phyloP scores from a whole-genome alignment of 306 rosid genomes.

The Lathyrus oleraceus region DNA sequence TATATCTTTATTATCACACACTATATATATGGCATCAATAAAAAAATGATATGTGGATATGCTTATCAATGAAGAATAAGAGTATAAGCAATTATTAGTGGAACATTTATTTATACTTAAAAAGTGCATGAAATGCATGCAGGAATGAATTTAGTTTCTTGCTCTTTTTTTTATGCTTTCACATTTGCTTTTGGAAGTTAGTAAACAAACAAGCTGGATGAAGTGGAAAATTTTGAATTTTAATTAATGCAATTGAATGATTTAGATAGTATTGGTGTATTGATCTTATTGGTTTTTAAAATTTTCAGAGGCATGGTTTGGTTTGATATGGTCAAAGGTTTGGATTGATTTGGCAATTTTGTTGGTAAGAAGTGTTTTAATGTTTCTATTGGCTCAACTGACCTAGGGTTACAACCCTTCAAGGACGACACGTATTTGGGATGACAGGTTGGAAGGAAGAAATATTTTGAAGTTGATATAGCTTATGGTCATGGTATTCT shows the following conservation, averaged over 20 bases:
- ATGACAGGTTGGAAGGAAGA: slow-evolving; percentile 6
- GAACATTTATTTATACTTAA: neutral
- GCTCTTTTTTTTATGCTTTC: neutral
- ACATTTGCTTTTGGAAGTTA: slow-evolving; percentile 9
- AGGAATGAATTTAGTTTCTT: neutral
- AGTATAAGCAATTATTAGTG: neutral
- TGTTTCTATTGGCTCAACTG: neutral
- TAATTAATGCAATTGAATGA: neutral
- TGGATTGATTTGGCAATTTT: neutral
- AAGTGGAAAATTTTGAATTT: neutral
- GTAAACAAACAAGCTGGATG: neutral
- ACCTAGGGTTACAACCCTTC: neutral
- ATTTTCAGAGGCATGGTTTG: neutral
- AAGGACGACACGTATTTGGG: slow-evolving; percentile 6
- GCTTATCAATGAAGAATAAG: neutral
- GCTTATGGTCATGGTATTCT: neutral
- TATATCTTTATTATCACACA: neutral
- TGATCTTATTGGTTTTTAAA: neutral
- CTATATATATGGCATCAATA: neutral
- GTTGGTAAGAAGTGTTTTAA: neutral
- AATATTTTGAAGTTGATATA: neutral
- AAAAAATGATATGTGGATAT: neutral
- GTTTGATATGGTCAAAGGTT: neutral
- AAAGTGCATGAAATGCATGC: slow-evolving; percentile 19
- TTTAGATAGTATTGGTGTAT: neutral